phyloP scores from a whole-genome alignment of 345 rosid species.

The Xanthoceras sorbifolium region DNA sequence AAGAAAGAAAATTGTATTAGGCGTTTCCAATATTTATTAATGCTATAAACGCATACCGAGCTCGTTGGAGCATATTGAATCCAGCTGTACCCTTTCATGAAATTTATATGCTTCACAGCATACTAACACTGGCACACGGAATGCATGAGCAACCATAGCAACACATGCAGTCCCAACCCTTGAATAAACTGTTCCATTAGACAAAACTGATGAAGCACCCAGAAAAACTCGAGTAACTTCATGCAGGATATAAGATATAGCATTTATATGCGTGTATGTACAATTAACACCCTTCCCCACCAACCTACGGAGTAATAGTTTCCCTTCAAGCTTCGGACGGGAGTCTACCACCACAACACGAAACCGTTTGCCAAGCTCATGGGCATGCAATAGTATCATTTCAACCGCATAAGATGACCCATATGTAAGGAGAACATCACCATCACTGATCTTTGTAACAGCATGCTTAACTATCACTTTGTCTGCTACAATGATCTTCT shows the following conservation, averaged over 20 bases:
- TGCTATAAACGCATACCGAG: conserved; percentile 59
- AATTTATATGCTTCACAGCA: conserved; percentile 98
- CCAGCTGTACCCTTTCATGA: conserved; percentile 94
- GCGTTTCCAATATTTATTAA: background rate
- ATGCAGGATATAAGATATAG: conserved; percentile 90
- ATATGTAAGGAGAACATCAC: conserved; percentile 92
- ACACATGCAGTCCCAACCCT: conserved; percentile 95
- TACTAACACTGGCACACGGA: conserved; percentile 78
- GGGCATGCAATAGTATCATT: conserved; percentile 82
- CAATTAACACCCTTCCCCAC: conserved; percentile 76
- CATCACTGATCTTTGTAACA: conserved; percentile 82
- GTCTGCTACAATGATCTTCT: conserved; percentile 78
- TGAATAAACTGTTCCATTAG: conserved; percentile 95
- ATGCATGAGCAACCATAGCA: conserved; percentile 96
- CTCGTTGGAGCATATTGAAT: conserved; percentile 94
- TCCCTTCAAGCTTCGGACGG: conserved; percentile 93
- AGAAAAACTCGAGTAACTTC: conserved; percentile 91
- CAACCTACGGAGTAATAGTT: conserved; percentile 80
- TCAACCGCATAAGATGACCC: conserved; percentile 91
- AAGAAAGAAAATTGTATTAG: background rate
- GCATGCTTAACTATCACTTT: conserved; percentile 83
- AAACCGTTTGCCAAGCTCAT: conserved; percentile 80
- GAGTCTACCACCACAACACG: conserved; percentile 92
- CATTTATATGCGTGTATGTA: conserved; percentile 88
- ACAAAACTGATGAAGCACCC: conserved; percentile 92